Conservation (phyloP, 305 asterid genomes). For the Ajuga reptans region DNA sequence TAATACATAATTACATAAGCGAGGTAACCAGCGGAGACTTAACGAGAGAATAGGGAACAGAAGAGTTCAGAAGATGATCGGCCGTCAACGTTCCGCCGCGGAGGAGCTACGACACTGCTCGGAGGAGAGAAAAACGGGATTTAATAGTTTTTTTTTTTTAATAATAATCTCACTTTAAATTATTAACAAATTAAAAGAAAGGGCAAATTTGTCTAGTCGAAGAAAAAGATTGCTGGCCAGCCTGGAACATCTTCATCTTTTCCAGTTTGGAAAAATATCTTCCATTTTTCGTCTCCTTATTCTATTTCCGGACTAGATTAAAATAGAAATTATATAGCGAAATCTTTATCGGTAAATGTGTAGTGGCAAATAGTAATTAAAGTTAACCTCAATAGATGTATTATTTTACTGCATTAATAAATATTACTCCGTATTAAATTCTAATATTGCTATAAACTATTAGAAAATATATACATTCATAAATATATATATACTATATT, state of each 20-base stretch:
- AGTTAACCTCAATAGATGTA: too few relatives aligned
- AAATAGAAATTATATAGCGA: too few relatives aligned
- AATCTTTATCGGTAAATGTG: too few relatives aligned
- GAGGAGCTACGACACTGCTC: constrained; percentile 22
- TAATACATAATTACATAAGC: background rate
- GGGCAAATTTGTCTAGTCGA: constrained; percentile 6
- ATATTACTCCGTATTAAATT: too few relatives aligned
- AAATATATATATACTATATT: too few relatives aligned
- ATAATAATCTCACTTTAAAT: background rate
- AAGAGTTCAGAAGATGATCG: background rate
- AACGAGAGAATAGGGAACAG: background rate
- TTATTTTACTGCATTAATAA: too few relatives aligned
- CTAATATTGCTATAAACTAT: too few relatives aligned
- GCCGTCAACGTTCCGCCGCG: constrained; percentile 21
- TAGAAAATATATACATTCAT: too few relatives aligned
- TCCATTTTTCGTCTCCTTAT: background rate
- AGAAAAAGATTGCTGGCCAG: constrained; percentile 20
- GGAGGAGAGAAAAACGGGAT: constrained; percentile 24
- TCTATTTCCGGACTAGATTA: background rate
- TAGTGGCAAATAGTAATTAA: too few relatives aligned
- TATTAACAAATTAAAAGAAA: background rate
- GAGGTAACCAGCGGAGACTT: background rate
- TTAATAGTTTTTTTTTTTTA: background rate
- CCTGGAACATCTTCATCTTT: constrained; percentile 16
- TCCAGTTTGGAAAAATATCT: constrained; percentile 6